A percentile compares a stretch with the other conserved stretches of the same genome.
These are phyloP conservation scores for Rosa lucieae DNA, from an alignment of 306 rosid genomes.

Conservation along the genomic window DNA sequence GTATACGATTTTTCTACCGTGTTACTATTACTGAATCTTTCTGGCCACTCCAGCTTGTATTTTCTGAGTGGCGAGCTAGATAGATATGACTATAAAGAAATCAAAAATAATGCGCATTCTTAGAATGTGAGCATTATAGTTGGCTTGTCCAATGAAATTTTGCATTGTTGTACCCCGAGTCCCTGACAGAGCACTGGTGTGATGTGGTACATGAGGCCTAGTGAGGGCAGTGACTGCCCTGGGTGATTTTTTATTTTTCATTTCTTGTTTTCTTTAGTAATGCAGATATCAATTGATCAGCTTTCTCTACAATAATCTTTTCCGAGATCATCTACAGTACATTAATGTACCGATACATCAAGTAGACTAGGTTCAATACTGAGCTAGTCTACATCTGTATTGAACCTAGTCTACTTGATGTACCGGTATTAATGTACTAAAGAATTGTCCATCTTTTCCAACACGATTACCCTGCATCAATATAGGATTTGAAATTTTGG, in stretches of 20 bases:
- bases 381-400: no score
- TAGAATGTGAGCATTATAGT: background rate
- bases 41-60: slow-evolving; percentile 14
- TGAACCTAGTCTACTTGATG: no score
- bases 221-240: background rate
- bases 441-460: no score
- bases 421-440: no score
- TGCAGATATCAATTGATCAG: background rate
- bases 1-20: background rate
- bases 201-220: background rate
- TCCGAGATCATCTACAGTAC: no score
- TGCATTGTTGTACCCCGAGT: background rate
- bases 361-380: no score
- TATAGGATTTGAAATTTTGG: no score
- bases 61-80: background rate
- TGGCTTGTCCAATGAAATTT: background rate
- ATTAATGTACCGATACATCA: no score
- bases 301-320: no score
- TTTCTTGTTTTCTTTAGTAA: no score
- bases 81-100: background rate
- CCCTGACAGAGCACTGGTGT: background rate
- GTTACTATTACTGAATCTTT: background rate
- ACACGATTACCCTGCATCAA: no score
- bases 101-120: background rate
- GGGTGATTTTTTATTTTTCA: no score